phyloP scores from a whole-genome alignment of 2,329 filamentous ascomycete genomes.

The Arthrobotrys pseudoclavata region DNA sequence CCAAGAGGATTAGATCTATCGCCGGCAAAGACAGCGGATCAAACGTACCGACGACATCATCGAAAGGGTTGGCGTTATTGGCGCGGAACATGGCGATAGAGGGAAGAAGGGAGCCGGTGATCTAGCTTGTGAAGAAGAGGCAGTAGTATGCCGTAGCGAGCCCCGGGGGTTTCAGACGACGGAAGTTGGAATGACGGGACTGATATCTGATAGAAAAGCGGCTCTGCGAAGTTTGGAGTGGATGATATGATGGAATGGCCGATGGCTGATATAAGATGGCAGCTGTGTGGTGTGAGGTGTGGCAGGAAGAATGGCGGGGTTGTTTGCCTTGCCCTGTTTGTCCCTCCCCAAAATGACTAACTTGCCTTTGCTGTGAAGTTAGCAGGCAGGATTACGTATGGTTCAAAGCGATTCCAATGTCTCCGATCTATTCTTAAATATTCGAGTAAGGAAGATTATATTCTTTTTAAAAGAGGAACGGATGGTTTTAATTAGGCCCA shows the following conservation, averaged over 20 bases:
- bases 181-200: background rate
- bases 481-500: conserved; percentile 10
- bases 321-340: conserved; percentile 46
- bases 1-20: background rate
- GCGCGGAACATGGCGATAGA: conserved; percentile 55
- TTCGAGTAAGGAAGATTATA: background rate
- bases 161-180: conserved; percentile 13
- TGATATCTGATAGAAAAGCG: conserved; percentile 17
- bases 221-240: conserved; percentile 19
- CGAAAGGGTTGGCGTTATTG: conserved; percentile 53
- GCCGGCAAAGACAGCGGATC: conserved; percentile 16
- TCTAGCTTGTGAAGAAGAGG: conserved; percentile 8
- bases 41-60: conserved; percentile 58
- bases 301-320: conserved; percentile 59
- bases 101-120: conserved; percentile 6
- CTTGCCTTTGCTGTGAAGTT: background rate
- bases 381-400: conserved; percentile 35
- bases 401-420: background rate
- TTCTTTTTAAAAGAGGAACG: background rate
- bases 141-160: background rate
- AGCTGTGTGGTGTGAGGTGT: conserved; percentile 32
- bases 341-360: conserved; percentile 29
- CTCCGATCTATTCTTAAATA: background rate
- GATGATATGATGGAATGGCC: conserved; percentile 32
- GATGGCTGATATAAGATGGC: conserved; percentile 40